Evolutionary conservation across 176 grass and related monocot genomes (phyloP).

Genomic region (Dendrocalamus sinicus): DNA sequence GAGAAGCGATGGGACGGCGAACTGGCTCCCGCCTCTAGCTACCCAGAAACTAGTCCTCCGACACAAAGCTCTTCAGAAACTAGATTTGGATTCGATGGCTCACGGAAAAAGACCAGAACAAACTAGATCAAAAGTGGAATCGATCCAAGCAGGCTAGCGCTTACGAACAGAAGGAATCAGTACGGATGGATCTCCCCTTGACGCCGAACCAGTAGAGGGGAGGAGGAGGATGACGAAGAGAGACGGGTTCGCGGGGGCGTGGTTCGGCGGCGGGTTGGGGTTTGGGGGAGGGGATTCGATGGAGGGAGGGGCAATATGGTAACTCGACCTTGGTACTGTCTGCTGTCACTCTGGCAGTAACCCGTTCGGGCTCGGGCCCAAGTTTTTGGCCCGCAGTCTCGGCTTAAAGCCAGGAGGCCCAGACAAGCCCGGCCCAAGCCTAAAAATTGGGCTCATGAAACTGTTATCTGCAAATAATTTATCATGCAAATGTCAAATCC

Average conservation of each 20-base stretch:
- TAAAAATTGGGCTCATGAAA: no score
- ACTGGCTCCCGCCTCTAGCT: neutral
- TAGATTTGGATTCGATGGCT: neutral
- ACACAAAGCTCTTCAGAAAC: neutral
- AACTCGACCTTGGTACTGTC: neutral
- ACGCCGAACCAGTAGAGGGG: neutral
- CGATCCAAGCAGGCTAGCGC: neutral
- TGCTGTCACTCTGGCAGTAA: no score
- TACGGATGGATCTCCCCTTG: neutral
- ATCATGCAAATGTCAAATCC: no score
- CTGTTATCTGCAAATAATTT: no score
- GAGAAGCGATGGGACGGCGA: neutral
- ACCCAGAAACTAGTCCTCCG: neutral
- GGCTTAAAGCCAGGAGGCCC: no score
- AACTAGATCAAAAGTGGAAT: neutral
- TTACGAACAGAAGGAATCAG: neutral
- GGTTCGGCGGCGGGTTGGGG: neutral
- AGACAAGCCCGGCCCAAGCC: no score
- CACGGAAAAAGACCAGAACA: neutral
- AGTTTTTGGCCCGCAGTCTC: neutral
- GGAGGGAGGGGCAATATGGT: neutral
- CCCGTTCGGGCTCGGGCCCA: no score
- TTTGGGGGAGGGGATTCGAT: neutral
- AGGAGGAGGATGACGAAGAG: neutral
- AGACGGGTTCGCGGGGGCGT: neutral